Percentiles rank a stretch among this genome's conserved stretches.
phyloP scores from a whole-genome alignment of 1,284 basidiomycete genomes.

The Neotropicomus parvogracilis region DNA sequence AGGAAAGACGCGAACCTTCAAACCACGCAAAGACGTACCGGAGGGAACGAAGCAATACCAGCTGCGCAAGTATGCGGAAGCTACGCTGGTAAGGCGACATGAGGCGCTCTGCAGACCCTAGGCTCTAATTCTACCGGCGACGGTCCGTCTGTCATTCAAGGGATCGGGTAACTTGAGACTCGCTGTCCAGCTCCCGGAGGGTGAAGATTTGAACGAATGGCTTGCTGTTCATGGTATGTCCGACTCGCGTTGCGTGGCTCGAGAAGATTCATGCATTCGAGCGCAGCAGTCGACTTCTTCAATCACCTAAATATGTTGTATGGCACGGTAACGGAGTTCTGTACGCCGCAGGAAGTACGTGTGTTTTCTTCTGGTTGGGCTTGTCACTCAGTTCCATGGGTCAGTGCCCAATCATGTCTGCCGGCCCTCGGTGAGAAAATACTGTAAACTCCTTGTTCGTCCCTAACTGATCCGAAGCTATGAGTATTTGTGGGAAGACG shows the following conservation, averaged over 20 bases:
- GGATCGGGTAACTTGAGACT: slow-evolving; percentile 90
- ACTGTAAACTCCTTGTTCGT: not conserved
- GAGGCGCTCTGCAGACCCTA: not conserved
- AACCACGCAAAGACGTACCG: slow-evolving; percentile 91
- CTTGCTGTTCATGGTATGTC: slow-evolving; percentile 89
- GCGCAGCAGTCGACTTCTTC: slow-evolving; percentile 88
- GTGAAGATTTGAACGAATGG: slow-evolving; percentile 95
- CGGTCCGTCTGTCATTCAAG: slow-evolving; percentile 39
- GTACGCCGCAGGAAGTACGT: slow-evolving; percentile 83
- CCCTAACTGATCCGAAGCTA: slow-evolving; percentile 47
- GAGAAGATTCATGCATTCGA: slow-evolving; percentile 3
- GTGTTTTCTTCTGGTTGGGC: not conserved
- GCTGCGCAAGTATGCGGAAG: slow-evolving; percentile 94
- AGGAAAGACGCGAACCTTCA: slow-evolving; percentile 93
- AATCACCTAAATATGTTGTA: slow-evolving; percentile 97
- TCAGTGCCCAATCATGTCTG: slow-evolving; percentile 98
- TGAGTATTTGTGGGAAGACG: slow-evolving; percentile 99
- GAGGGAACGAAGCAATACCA: slow-evolving; percentile 98
- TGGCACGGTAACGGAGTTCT: slow-evolving; percentile 94
- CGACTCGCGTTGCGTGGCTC: not conserved
- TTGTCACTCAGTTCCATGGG: slow-evolving; percentile 15
- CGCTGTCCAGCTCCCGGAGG: slow-evolving; percentile 89
- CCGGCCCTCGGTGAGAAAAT: slow-evolving; percentile 79
- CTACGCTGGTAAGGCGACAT: slow-evolving; percentile 70
- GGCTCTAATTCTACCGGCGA: slow-evolving; percentile 9